Percentiles rank a stretch among this genome's conserved stretches.
Conservation (phyloP, 2,329 filamentous ascomycete species). For the Zymoseptoria pseudotritici region DNA sequence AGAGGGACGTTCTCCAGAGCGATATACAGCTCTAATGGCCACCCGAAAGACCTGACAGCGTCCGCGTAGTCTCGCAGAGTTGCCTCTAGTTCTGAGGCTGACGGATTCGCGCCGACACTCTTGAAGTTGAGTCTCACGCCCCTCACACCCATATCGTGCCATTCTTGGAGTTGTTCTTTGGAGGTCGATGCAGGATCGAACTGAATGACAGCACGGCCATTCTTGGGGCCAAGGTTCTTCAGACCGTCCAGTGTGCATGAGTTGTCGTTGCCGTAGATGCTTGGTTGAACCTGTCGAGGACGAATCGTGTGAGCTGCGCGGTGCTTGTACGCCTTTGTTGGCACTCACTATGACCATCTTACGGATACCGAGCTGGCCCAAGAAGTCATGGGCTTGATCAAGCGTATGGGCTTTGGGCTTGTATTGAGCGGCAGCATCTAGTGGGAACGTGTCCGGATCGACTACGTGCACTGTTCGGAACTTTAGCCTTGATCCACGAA, state of each 20-base stretch:
- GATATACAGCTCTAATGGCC: conserved; percentile 54
- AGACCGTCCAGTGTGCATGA: conserved; percentile 51
- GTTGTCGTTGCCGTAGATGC: conserved; percentile 56
- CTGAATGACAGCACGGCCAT: conserved; percentile 49
- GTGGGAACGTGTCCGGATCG: conserved; percentile 45
- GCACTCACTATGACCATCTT: conserved; percentile 46
- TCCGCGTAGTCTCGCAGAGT: conserved; percentile 44
- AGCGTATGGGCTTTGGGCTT: conserved; percentile 44
- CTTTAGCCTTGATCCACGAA: not conserved
- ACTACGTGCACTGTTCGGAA: conserved; percentile 49
- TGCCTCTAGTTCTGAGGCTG: conserved; percentile 34
- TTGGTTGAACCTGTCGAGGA: conserved; percentile 41
- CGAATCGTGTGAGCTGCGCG: not conserved
- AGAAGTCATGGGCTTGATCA: conserved; percentile 45
- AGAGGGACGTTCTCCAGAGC: conserved; percentile 44
- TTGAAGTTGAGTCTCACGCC: conserved; percentile 54
- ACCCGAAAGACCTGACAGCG: conserved; percentile 43
- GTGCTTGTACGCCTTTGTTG: not conserved
- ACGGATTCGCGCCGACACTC: conserved; percentile 40
- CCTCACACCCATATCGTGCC: conserved; percentile 52
- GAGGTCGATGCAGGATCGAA: conserved; percentile 44
- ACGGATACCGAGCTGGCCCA: conserved; percentile 43
- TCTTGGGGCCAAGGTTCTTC: conserved; percentile 39
- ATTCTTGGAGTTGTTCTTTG: conserved; percentile 38
- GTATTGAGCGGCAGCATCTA: conserved; percentile 46